Conservation (phyloP, 208 protist genomes). For the Leishmania turanica region DNA sequence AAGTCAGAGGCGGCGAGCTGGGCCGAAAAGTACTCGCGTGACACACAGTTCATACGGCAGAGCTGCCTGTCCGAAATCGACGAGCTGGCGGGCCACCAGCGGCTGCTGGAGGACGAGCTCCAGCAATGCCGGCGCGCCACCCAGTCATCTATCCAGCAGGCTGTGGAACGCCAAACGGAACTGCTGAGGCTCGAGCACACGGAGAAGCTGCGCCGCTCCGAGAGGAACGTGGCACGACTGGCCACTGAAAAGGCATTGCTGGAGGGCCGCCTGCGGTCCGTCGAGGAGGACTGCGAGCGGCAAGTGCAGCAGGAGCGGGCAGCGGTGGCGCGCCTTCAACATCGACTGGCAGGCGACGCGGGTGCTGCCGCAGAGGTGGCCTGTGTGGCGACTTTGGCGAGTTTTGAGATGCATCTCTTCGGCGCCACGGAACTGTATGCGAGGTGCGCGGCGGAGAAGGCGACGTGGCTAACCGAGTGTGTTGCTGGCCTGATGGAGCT, state of each 20-base stretch:
- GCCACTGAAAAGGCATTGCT: constrained; percentile 9
- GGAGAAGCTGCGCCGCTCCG: neutral
- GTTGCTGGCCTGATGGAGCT: constrained; percentile 4
- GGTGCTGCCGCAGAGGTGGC: neutral
- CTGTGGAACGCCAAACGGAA: constrained; percentile 17
- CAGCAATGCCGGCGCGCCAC: neutral
- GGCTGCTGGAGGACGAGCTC: constrained; percentile 25
- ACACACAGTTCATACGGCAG: constrained; percentile 20
- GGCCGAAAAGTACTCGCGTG: constrained; percentile 18
- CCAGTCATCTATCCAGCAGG: constrained; percentile 11
- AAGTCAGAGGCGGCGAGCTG: neutral
- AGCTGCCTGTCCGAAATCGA: constrained; percentile 11
- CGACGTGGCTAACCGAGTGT: constrained; percentile 6
- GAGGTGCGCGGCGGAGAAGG: neutral
- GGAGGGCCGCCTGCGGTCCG: constrained; percentile 7
- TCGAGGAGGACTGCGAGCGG: constrained; percentile 8
- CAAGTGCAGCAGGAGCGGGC: constrained; percentile 15
- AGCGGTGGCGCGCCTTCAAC: constrained; percentile 16
- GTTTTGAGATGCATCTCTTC: neutral
- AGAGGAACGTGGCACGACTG: constrained; percentile 16
- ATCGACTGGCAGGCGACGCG: neutral
- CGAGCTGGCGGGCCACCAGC: constrained; percentile 14
- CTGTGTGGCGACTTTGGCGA: neutral
- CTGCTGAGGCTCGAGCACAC: constrained; percentile 15
- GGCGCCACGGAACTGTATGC: neutral